Base-by-base conservation (phyloP, 768 basidiomycete species). In the Hirschioporus abietinus region DNA sequence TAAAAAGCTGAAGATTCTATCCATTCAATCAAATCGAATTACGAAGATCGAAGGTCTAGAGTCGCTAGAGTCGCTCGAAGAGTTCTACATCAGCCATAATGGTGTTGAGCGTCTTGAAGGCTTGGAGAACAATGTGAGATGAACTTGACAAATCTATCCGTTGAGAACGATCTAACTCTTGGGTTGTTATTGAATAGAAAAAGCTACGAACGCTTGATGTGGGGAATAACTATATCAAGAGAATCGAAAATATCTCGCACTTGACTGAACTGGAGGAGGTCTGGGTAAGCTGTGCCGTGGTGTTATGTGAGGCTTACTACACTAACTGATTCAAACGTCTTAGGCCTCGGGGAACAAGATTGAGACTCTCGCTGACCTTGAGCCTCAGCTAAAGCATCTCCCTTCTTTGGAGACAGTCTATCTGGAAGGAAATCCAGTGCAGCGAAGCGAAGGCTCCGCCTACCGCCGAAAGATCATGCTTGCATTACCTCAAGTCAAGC, bases 1-100 rank as follows among this genome's bases (percentile, higher is more conserved):
- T 69, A 87, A 83, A 69, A 87, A 86, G 62, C 83, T 99, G 27
- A 89, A 83, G 73, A 93, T 97, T 58, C 78, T 99, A 27, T 95
- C 95, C 0, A 81, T 99, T 30, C 94, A 96, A 75, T 96, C 95
- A 5, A 99, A 99, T 72, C 86, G 97, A 20, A 90, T 99, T 64
- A 94, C 89, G 1, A 90, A 88, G 73, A 79, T 99, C 1, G 93
- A 97, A 76, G 88, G 87, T 2, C 78, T 99, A 1, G 91, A 95
- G 42, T 79, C 77, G 9, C 79, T 98, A 9, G 81, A 81, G 58
- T 84, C 82, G 64, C 83, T 99, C 18, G 93, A 96, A 72, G 92
- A 99, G 74, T 76, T 99, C 7, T 98, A 98, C 76, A 80, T 99
- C 58, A 94, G 92, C 68, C 96, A 99, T 73, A 99, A 99, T 69